These are phyloP conservation scores for Lentinula guzmanii DNA, from an alignment of 768 basidiomycete species.

Conservation along the genomic window DNA sequence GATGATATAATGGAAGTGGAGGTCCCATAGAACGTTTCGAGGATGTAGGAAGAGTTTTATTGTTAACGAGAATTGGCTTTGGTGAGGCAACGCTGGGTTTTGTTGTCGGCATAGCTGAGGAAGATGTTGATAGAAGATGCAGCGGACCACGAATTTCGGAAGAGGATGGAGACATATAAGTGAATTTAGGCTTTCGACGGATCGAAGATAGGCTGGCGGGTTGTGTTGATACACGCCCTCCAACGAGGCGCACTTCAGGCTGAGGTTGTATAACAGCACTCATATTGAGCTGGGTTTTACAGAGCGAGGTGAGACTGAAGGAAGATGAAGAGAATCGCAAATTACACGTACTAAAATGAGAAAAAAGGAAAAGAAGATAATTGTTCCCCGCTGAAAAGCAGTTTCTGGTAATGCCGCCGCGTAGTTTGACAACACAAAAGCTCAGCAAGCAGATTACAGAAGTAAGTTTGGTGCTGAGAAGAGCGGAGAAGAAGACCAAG, in stretches of 20 bases:
- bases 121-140: not conserved
- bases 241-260: not conserved
- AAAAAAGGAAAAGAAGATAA: not conserved
- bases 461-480: not conserved
- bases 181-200: slow-evolving; percentile 31
- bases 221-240: not conserved
- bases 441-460: not conserved
- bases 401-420: not conserved
- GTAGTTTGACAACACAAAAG: not conserved
- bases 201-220: slow-evolving; percentile 8
- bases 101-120: slow-evolving; percentile 20
- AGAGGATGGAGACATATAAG: slow-evolving; percentile 28
- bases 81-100: slow-evolving; percentile 1
- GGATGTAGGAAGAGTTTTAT: not conserved
- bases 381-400: not conserved
- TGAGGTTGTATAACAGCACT: not conserved
- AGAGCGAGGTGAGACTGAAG: not conserved
- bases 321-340: not conserved
- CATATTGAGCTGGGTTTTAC: not conserved
- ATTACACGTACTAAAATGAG: not conserved
- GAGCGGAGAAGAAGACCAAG: not conserved
- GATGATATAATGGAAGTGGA: slow-evolving; percentile 63
- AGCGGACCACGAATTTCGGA: not conserved
- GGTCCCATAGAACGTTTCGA: slow-evolving; percentile 21
- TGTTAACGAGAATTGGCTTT: not conserved